Evolutionary conservation across 768 basidiomycete genomes (phyloP).

Genomic region (Astraeus odoratus): DNA sequence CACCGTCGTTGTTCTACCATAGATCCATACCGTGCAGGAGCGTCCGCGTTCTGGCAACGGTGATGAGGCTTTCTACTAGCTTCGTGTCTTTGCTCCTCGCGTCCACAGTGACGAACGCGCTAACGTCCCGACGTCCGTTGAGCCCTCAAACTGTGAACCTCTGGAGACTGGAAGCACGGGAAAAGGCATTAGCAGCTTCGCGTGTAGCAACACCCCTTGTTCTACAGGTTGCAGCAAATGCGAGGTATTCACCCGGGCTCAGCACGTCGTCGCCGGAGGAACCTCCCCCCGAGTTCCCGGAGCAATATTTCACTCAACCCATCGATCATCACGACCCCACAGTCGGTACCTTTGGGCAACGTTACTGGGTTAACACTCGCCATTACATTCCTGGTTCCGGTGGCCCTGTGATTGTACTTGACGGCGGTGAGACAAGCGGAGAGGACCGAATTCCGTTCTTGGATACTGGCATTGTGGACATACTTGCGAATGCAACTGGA

Average conservation of each 20-base stretch:
- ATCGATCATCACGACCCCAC: constrained; percentile 70
- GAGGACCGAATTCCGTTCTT: constrained; percentile 47
- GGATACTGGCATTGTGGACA: constrained; percentile 81
- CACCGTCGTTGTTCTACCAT: too few relatives aligned
- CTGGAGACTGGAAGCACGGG: constrained; percentile 42
- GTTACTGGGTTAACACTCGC: constrained; percentile 88
- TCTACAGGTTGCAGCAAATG: constrained; percentile 13
- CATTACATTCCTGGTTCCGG: constrained; percentile 66
- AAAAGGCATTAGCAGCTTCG: constrained; percentile 12
- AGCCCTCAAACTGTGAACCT: constrained; percentile 61
- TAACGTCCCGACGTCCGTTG: constrained; percentile 11
- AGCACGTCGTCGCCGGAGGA: constrained; percentile 1
- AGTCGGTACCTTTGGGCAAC: constrained; percentile 67
- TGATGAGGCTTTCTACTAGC: constrained; percentile 13
- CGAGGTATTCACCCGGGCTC: constrained; percentile 5
- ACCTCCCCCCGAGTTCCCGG: constrained; percentile 37
- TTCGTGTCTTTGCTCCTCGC: constrained; percentile 7
- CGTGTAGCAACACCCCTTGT: constrained; percentile 14
- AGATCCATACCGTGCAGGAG: too few relatives aligned
- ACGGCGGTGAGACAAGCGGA: constrained; percentile 91
- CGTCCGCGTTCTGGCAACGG: not conserved
- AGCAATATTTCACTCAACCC: constrained; percentile 75
- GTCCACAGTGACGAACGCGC: constrained; percentile 5
- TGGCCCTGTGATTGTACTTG: constrained; percentile 84
- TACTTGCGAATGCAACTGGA: constrained; percentile 75